Percentiles rank a stretch among this genome's conserved stretches.
Evolutionary conservation across 2,329 filamentous ascomycete genomes (phyloP).

Genomic region (Trichoderma sp.): DNA sequence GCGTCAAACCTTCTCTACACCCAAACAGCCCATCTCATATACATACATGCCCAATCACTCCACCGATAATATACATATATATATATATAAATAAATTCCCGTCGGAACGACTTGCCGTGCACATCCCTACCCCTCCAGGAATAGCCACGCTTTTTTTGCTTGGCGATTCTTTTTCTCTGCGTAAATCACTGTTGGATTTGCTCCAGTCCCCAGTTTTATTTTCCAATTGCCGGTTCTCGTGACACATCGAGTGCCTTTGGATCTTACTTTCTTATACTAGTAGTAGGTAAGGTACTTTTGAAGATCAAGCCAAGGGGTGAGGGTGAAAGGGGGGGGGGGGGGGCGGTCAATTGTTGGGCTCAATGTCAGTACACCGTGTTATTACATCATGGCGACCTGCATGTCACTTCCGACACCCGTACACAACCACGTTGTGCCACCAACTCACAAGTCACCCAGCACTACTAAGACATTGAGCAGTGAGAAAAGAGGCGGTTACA

Average conservation of each 20-base stretch:
- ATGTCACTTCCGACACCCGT: not conserved
- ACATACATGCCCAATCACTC: not conserved
- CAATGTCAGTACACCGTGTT: not conserved
- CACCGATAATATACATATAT: not conserved
- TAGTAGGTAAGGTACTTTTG: too few relatives aligned
- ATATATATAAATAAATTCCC: too few relatives aligned
- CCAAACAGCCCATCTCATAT: not conserved
- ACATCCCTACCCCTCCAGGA: not conserved
- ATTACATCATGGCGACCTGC: not conserved
- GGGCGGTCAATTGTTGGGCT: not conserved
- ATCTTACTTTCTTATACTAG: not conserved
- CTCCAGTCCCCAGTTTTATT: not conserved
- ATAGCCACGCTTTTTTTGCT: not conserved
- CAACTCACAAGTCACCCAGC: too few relatives aligned
- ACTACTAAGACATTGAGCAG: too few relatives aligned
- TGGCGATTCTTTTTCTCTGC: not conserved
- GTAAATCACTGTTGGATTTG: not conserved
- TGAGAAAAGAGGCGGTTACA: not conserved
- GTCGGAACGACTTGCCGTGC: constrained; percentile 3
- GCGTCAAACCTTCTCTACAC: not conserved
- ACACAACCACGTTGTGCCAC: not conserved
- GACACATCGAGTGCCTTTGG: not conserved
- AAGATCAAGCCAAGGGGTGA: too few relatives aligned
- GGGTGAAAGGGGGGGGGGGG: too few relatives aligned
- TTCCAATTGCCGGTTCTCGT: not conserved